These are phyloP conservation scores for Citrus australasica DNA, from an alignment of 345 rosid species.

Conservation along the genomic window DNA sequence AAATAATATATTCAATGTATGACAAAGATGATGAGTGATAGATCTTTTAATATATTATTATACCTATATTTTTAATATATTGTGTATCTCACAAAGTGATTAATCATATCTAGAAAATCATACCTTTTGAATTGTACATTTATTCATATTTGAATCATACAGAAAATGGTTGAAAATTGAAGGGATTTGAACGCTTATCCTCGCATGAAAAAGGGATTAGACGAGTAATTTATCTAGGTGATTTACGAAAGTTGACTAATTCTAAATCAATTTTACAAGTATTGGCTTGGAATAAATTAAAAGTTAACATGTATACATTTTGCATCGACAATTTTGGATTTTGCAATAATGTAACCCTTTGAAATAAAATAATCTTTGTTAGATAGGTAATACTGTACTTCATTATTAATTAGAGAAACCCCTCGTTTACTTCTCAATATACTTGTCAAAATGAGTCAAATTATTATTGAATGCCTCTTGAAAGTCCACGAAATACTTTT, in stretches of 20 bases:
- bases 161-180: not conserved
- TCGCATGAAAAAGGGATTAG: too few species aligned
- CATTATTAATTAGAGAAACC: not conserved
- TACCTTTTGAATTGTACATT: too few species aligned
- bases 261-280: not conserved
- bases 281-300: not conserved
- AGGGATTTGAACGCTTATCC: not conserved
- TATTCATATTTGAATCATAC: too few species aligned
- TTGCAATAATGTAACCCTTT: too few species aligned
- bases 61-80: too few species aligned
- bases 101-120: too few species aligned
- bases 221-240: not conserved
- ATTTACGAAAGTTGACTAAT: not conserved
- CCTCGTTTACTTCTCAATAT: not conserved
- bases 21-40: too few species aligned
- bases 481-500: not conserved
- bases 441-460: not conserved
- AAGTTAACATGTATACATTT: not conserved
- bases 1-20: not conserved
- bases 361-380: not conserved
- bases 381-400: not conserved
- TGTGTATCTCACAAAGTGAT: too few species aligned
- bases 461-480: not conserved
- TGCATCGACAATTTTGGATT: not conserved
- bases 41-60: too few species aligned